These are phyloP conservation scores for Cladosporium austrohemisphaericum DNA, from an alignment of 2,329 filamentous ascomycete genomes.

Conservation along the genomic window DNA sequence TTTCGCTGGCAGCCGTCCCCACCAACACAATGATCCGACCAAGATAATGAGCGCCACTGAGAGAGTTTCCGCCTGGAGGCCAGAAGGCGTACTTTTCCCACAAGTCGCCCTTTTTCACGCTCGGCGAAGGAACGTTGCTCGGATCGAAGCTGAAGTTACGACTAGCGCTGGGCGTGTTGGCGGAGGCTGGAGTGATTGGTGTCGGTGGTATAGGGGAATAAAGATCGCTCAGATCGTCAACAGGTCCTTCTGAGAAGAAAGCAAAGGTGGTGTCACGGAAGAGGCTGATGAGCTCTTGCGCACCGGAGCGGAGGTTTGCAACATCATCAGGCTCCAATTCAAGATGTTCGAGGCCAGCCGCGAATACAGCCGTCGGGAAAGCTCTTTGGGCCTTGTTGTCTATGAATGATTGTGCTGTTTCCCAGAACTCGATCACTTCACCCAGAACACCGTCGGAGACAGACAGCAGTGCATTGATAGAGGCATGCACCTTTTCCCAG, in stretches of 20 bases:
- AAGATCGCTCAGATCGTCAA: conserved; percentile 83
- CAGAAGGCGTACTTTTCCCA: conserved; percentile 97
- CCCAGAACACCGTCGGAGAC: conserved; percentile 73
- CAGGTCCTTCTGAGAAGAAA: conserved; percentile 83
- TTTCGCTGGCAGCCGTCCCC: conserved; percentile 81
- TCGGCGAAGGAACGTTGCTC: conserved; percentile 69
- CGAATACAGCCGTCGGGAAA: conserved; percentile 54
- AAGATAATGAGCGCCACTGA: conserved; percentile 89
- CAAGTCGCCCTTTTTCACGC: conserved; percentile 67
- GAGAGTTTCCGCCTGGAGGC: conserved; percentile 86
- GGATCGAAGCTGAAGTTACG: conserved; percentile 72
- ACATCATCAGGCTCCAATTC: conserved; percentile 69
- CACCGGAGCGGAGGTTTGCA: conserved; percentile 69
- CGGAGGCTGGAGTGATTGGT: conserved; percentile 62
- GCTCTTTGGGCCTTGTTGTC: conserved; percentile 76
- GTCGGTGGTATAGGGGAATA: conserved; percentile 75
- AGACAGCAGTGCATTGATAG: conserved; percentile 71
- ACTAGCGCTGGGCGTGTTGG: conserved; percentile 58
- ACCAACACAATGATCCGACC: conserved; percentile 76
- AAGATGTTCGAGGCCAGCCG: conserved; percentile 77
- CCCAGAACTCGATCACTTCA: conserved; percentile 91
- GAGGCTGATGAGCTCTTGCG: conserved; percentile 76
- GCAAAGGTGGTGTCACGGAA: conserved; percentile 73
- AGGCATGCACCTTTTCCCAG: conserved; percentile 83
- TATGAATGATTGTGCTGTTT: conserved; percentile 84